Evolutionary conservation across 306 rosid species (phyloP).

Genomic region (Vigna trinervia): DNA sequence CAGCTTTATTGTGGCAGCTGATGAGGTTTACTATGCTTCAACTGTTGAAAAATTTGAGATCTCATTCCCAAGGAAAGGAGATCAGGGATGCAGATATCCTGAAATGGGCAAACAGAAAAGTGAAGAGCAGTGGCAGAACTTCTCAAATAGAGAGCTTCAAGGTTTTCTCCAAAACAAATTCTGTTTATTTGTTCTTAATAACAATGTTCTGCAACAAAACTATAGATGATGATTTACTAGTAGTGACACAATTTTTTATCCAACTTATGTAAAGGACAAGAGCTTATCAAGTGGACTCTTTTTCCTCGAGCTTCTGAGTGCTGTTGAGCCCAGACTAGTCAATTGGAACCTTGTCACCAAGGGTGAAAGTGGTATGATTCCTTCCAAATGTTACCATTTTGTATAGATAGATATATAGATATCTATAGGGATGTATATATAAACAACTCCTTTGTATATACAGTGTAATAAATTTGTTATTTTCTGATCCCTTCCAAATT

Average conservation of each 20-base stretch:
- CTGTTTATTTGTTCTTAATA: neutral
- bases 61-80: conserved; percentile 90
- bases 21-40: conserved; percentile 93
- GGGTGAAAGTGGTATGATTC: conserved; percentile 84
- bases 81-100: conserved; percentile 85
- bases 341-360: conserved; percentile 97
- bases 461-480: neutral
- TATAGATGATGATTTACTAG: conserved; percentile 15
- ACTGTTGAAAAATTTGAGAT: conserved; percentile 81
- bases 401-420: neutral
- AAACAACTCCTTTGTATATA: neutral
- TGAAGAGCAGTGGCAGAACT: conserved; percentile 77
- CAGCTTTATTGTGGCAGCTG: conserved; percentile 97
- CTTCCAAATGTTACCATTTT: conserved; percentile 9
- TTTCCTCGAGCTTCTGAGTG: conserved; percentile 96
- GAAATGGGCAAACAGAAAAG: conserved; percentile 85
- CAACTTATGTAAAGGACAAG: conserved; percentile 67
- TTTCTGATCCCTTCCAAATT: conserved; percentile 17
- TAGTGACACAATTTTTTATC: conserved; percentile 22
- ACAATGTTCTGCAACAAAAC: neutral
- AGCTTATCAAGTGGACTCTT: conserved; percentile 85
- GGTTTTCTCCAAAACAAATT: conserved; percentile 52
- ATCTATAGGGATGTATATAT: neutral
- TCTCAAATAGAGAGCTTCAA: conserved; percentile 85
- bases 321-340: conserved; percentile 95